These are phyloP conservation scores for Shiraia bambusicola DNA, from an alignment of 2,329 filamentous ascomycete species.

Conservation along the genomic window DNA sequence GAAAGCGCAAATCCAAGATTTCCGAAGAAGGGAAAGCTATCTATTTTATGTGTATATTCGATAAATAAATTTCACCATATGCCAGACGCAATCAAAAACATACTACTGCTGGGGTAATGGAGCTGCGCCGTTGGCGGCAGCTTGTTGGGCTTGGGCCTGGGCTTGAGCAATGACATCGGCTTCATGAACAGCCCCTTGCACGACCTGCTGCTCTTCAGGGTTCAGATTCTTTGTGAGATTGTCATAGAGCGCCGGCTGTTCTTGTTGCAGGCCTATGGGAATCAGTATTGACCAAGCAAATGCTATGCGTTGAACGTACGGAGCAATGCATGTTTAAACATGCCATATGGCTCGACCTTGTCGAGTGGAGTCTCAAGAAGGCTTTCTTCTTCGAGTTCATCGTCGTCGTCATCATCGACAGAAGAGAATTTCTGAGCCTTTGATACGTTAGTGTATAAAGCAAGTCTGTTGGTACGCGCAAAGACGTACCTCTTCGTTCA, in stretches of 20 bases:
- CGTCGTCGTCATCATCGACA: slow-evolving; percentile 71
- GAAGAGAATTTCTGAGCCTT: slow-evolving; percentile 82
- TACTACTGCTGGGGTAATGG: slow-evolving; percentile 21
- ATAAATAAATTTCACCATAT: not conserved
- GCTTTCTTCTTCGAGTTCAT: slow-evolving; percentile 88
- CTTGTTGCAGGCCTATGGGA: slow-evolving; percentile 75
- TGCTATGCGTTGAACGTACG: slow-evolving; percentile 61
- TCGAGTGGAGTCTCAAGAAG: slow-evolving; percentile 92
- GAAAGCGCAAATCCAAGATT: slow-evolving; percentile 26
- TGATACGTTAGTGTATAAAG: slow-evolving; percentile 27
- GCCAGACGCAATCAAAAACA: slow-evolving; percentile 1
- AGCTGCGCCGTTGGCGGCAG: slow-evolving; percentile 22
- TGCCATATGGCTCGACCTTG: slow-evolving; percentile 88
- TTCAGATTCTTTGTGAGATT: slow-evolving; percentile 76
- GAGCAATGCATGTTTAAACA: slow-evolving; percentile 80
- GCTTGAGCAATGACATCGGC: slow-evolving; percentile 57
- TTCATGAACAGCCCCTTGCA: slow-evolving; percentile 75
- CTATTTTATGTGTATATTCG: slow-evolving; percentile 14
- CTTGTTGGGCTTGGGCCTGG: slow-evolving; percentile 25
- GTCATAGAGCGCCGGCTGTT: slow-evolving; percentile 86
- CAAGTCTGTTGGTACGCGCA: not conserved
- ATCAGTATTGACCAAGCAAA: slow-evolving; percentile 18
- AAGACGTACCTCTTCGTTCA: slow-evolving; percentile 76
- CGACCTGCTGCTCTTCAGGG: slow-evolving; percentile 75
- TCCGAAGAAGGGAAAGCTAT: slow-evolving; percentile 22